Percentiles rank a stretch among this genome's conserved stretches.
Conservation (phyloP, 331 rosid species). For the Prunus yedoensis region DNA sequence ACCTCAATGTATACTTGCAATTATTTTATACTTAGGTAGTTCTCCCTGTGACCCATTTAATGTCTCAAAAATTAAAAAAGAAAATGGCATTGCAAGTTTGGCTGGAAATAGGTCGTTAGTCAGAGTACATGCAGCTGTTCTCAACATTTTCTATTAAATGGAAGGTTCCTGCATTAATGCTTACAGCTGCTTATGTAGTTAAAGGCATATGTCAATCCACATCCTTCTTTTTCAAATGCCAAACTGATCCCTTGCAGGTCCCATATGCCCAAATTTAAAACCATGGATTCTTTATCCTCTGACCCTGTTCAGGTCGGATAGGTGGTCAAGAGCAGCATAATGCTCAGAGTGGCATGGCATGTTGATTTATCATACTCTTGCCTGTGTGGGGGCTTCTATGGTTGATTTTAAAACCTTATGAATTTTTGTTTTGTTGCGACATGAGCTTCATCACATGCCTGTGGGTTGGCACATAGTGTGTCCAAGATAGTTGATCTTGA, state of each 20-base stretch:
- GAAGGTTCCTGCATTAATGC: neutral
- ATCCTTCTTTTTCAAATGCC: too few relatives aligned
- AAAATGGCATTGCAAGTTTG: neutral
- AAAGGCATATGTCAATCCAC: neutral
- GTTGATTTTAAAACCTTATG: neutral
- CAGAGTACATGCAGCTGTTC: neutral
- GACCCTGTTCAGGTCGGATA: too few relatives aligned
- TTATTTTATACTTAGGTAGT: neutral
- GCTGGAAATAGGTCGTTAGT: neutral
- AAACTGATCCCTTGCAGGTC: too few relatives aligned
- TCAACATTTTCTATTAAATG: neutral
- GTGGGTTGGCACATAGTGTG: neutral
- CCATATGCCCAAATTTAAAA: too few relatives aligned
- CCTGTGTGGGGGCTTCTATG: neutral
- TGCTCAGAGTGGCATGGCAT: too few relatives aligned
- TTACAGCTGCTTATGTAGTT: neutral
- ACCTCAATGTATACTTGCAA: neutral
- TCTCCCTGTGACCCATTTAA: neutral
- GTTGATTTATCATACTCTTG: neutral
- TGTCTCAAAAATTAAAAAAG: neutral
- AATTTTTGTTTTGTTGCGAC: neutral
- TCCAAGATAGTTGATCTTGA: slow-evolving; percentile 1
- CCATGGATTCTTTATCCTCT: too few relatives aligned
- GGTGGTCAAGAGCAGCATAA: too few relatives aligned
- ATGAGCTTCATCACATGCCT: neutral